Conservation (phyloP, 805 yeast species). For the Candida vaughaniae region DNA sequence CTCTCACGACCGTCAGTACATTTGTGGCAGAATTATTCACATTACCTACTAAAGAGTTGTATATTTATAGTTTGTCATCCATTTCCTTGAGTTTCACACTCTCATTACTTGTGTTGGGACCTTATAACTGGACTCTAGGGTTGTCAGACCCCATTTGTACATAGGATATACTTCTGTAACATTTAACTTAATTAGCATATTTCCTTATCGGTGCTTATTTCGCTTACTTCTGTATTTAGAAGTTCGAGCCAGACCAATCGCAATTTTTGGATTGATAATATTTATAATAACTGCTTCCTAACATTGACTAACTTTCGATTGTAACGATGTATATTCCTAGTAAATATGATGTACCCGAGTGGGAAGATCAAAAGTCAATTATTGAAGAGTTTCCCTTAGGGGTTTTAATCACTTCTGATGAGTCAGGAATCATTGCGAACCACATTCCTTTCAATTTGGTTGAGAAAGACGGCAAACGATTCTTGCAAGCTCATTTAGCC, state of each 20-base stretch:
- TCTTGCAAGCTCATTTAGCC: conserved; percentile 56
- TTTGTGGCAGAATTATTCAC: conserved; percentile 64
- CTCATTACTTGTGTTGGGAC: conserved; percentile 62
- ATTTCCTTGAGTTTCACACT: conserved; percentile 47
- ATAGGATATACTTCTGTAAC: too few species aligned
- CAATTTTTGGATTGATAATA: neutral
- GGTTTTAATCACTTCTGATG: conserved; percentile 43
- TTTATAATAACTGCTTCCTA: too few species aligned
- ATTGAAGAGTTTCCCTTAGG: conserved; percentile 53
- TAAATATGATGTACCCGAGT: conserved; percentile 27
- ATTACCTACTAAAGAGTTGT: conserved; percentile 30
- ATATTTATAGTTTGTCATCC: conserved; percentile 52
- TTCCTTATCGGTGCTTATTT: neutral
- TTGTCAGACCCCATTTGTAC: conserved; percentile 25
- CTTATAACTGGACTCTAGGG: conserved; percentile 69
- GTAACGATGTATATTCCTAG: conserved; percentile 37
- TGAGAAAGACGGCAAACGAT: conserved; percentile 32
- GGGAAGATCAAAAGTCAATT: conserved; percentile 39
- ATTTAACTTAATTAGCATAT: neutral
- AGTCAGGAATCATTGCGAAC: conserved; percentile 46
- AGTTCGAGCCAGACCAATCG: conserved; percentile 3
- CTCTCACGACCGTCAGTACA: conserved; percentile 73
- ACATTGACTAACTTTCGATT: too few species aligned
- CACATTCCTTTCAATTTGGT: conserved; percentile 55
- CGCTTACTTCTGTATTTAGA: conserved; percentile 1